Evolutionary conservation across 495 filamentous ascomycete genomes (phyloP).

Genomic region (Hypoxylon cercidicola): DNA sequence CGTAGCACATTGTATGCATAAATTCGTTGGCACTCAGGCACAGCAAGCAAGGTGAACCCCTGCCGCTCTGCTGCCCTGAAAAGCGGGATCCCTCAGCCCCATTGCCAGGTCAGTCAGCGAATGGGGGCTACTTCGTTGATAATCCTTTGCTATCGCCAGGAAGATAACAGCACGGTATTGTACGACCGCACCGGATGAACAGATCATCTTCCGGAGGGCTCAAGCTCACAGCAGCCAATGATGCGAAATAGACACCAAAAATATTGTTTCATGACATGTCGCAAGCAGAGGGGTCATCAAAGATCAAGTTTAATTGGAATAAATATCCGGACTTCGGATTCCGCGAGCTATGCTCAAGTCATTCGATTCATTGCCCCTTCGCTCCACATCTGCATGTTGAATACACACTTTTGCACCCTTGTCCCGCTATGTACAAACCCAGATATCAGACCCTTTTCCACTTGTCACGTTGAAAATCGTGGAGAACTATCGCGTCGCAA

Average conservation of each 20-base stretch:
- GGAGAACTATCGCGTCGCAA: background rate
- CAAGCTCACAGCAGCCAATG: no score
- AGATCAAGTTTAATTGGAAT: conserved; percentile 1
- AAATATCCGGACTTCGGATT: conserved; percentile 2
- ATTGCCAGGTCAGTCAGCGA: conserved; percentile 28
- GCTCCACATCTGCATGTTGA: conserved; percentile 40
- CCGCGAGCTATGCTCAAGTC: conserved; percentile 10
- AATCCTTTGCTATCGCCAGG: conserved; percentile 8
- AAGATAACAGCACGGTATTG: background rate
- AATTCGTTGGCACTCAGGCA: conserved; percentile 24
- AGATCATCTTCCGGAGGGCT: background rate
- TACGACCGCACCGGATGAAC: background rate
- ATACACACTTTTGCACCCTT: conserved; percentile 30
- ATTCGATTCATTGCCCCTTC: conserved; percentile 1
- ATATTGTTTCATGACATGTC: conserved; percentile 3
- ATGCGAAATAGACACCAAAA: no score
- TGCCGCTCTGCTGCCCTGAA: conserved; percentile 18
- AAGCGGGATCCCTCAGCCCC: conserved; percentile 20
- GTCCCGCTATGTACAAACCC: background rate
- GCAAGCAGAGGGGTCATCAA: no score
- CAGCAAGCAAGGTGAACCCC: conserved; percentile 21
- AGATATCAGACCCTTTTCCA: background rate
- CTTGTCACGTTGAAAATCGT: background rate
- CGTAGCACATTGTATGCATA: conserved; percentile 4
- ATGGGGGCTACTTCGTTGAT: conserved; percentile 23